These are phyloP conservation scores for Amanita muscaria DNA, from an alignment of 768 basidiomycete species.

Conservation along the genomic window DNA sequence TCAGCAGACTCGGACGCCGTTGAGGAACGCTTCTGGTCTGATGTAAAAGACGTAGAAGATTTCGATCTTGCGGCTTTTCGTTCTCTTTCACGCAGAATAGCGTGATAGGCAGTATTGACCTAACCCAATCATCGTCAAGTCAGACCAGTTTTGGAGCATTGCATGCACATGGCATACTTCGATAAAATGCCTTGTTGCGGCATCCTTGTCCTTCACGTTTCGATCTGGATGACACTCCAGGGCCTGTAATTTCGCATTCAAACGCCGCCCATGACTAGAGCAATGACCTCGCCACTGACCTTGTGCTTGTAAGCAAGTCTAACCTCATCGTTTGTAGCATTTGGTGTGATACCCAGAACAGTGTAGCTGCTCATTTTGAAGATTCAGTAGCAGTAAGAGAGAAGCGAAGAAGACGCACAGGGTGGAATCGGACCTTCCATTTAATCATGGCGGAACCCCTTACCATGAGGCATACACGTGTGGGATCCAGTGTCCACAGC, in stretches of 20 bases:
- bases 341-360: slow-evolving; percentile 2
- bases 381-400: not conserved
- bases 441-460: no score
- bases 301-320: slow-evolving; percentile 6
- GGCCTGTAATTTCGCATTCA: slow-evolving; percentile 25
- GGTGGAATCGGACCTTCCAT: slow-evolving; percentile 6
- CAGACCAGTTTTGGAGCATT: not conserved
- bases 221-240: slow-evolving; percentile 37
- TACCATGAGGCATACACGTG: slow-evolving; percentile 7
- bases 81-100: slow-evolving; percentile 32
- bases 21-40: not conserved
- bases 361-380: slow-evolving; percentile 3
- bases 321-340: slow-evolving; percentile 6
- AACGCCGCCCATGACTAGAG: not conserved
- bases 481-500: no score
- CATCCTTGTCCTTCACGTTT: slow-evolving; percentile 14
- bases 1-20: not conserved
- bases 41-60: not conserved
- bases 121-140: slow-evolving; percentile 14
- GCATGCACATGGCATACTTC: slow-evolving; percentile 16
- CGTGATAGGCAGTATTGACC: slow-evolving; percentile 44
- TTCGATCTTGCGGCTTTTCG: slow-evolving; percentile 1
- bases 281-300: not conserved
- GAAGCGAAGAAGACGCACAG: not conserved
- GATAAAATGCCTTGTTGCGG: slow-evolving; percentile 17